A percentile compares a stretch with the other conserved stretches of the same genome.
Conservation (phyloP, 2,329 filamentous ascomycete species). For the Coniella lustricola region DNA sequence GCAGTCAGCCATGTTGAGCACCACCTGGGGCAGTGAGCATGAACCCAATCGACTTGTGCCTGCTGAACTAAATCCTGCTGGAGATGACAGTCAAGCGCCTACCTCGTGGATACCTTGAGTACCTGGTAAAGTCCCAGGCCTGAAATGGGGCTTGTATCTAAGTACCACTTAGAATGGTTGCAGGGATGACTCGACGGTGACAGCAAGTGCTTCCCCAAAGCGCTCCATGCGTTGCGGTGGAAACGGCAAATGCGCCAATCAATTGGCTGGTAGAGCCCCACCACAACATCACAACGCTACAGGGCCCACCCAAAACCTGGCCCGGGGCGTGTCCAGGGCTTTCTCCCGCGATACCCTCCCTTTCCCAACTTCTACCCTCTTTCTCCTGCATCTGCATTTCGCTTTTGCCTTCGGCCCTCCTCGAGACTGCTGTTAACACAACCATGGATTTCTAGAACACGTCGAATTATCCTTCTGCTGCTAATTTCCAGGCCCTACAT, state of each 20-base stretch:
- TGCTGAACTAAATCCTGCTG: background rate
- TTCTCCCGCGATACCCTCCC: constrained; percentile 9
- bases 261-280: constrained; percentile 6
- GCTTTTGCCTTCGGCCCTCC: constrained; percentile 4
- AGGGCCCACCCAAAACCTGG: constrained; percentile 15
- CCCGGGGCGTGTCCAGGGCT: constrained; percentile 10
- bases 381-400: background rate
- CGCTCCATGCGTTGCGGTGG: constrained; percentile 13
- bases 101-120: too few relatives aligned
- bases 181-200: background rate
- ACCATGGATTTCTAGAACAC: constrained; percentile 15
- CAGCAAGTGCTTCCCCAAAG: background rate
- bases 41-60: too few relatives aligned
- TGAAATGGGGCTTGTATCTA: too few relatives aligned
- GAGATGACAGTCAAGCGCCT: too few relatives aligned
- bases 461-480: constrained; percentile 11
- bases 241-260: constrained; percentile 7
- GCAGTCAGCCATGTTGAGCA: too few relatives aligned
- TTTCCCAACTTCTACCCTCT: background rate
- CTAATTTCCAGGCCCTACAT: constrained; percentile 4
- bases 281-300: constrained; percentile 10
- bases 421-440: constrained; percentile 8
- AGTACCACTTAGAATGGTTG: background rate
- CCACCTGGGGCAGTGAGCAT: too few relatives aligned
- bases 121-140: too few relatives aligned